phyloP scores from a whole-genome alignment of 139 green algal genomes.

The Pseudopediastrum boryanum region DNA sequence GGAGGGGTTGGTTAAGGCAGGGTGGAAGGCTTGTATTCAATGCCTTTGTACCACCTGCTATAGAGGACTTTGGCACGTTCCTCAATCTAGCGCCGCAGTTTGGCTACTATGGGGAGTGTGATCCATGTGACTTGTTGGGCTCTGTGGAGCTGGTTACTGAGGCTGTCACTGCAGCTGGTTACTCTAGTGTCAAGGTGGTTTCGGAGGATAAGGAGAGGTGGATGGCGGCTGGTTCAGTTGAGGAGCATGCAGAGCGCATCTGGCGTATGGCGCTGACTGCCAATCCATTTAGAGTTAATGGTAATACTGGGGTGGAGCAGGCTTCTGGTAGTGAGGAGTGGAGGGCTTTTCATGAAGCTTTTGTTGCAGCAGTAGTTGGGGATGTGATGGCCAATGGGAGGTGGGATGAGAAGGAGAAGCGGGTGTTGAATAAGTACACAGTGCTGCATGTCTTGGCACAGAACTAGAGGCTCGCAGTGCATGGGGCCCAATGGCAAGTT shows the following conservation, averaged over 20 bases:
- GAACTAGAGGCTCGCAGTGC: too few species aligned
- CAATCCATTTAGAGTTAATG: neutral
- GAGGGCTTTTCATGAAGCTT: conserved; percentile 7
- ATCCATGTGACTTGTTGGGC: conserved; percentile 7
- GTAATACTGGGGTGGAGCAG: neutral
- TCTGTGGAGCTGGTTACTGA: neutral
- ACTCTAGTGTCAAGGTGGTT: neutral
- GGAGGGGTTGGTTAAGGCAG: neutral
- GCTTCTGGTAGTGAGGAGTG: too few species aligned
- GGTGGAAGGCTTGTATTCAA: neutral
- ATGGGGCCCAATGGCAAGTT: too few species aligned
- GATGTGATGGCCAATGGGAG: neutral
- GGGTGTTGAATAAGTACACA: neutral
- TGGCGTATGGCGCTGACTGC: neutral
- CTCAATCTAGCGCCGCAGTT: neutral
- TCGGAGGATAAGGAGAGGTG: neutral
- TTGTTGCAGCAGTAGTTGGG: neutral
- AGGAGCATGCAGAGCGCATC: neutral
- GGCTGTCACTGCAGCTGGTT: neutral
- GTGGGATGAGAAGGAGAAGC: neutral
- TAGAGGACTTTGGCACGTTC: conserved; percentile 6
- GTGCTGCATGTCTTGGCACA: conserved; percentile 18
- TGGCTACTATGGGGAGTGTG: neutral
- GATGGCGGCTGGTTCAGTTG: neutral
- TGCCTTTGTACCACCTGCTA: conserved; percentile 7